These are phyloP conservation scores for Durotheca rogersii DNA, from an alignment of 495 filamentous ascomycete species.

Conservation along the genomic window DNA sequence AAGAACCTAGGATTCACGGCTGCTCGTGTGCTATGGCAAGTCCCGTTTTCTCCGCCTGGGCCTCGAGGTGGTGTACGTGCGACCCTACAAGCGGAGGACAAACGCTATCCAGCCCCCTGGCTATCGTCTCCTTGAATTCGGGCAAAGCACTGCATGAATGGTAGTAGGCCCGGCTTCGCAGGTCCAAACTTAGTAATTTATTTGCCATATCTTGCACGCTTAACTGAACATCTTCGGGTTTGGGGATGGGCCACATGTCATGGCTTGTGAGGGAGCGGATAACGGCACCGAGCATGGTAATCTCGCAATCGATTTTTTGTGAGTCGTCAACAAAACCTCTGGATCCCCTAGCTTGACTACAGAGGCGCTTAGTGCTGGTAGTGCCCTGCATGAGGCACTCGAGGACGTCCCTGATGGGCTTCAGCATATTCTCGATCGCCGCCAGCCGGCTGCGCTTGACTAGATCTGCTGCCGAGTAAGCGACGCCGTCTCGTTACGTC, in stretches of 20 bases:
- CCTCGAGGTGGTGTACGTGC: no score
- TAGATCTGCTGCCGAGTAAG: no score
- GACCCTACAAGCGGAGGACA: no score
- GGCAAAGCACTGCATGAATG: not conserved
- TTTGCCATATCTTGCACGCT: not conserved
- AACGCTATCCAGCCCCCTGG: no score
- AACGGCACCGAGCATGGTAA: slow-evolving; percentile 3
- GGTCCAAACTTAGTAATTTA: not conserved
- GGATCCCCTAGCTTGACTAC: no score
- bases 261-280: not conserved
- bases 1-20: no score
- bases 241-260: slow-evolving; percentile 5
- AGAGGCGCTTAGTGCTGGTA: no score
- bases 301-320: no score
- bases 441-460: not conserved
- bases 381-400: not conserved
- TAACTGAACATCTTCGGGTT: not conserved
- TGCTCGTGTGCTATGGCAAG: no score
- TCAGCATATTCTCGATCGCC: not conserved
- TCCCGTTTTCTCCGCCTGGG: no score
- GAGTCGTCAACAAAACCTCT: no score
- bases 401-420: not conserved
- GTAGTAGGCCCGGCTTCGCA: not conserved
- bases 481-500: no score
- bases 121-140: not conserved